phyloP scores from a whole-genome alignment of 2,329 filamentous ascomycete species.

The Diaporthe australafricana region DNA sequence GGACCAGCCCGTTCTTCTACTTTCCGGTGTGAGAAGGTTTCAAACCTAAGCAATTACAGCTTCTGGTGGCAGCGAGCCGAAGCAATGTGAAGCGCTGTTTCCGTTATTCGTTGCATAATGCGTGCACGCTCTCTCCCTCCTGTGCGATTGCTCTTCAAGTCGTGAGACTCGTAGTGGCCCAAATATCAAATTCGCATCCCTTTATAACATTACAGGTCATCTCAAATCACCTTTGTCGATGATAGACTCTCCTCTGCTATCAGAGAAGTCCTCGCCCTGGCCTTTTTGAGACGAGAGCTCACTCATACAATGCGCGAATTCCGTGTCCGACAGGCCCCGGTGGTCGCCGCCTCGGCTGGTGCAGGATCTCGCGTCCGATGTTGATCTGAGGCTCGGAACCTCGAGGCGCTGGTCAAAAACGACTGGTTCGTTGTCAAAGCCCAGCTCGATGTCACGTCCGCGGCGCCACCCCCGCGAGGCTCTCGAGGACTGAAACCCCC shows the following conservation, averaged over 20 bases:
- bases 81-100: neutral
- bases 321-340: constrained; percentile 1
- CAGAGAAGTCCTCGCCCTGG: neutral
- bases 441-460: neutral
- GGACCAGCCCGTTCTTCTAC: neutral
- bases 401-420: constrained; percentile 29
- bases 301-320: neutral
- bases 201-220: neutral
- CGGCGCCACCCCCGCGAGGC: neutral
- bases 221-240: neutral
- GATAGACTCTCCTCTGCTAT: constrained; percentile 1
- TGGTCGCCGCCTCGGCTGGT: constrained; percentile 4
- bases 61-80: neutral
- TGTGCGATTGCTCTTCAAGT: no score
- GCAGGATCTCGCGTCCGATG: constrained; percentile 3
- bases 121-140: neutral
- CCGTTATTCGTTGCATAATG: neutral
- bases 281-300: neutral
- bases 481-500: neutral
- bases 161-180: no score
- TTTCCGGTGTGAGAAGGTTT: neutral
- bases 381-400: constrained; percentile 28
- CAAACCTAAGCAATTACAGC: neutral
- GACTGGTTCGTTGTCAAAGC: constrained; percentile 9
- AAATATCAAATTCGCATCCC: neutral